Conservation (phyloP, 2,329 filamentous ascomycete genomes). For the Cephalotrichum gorgonifer region DNA sequence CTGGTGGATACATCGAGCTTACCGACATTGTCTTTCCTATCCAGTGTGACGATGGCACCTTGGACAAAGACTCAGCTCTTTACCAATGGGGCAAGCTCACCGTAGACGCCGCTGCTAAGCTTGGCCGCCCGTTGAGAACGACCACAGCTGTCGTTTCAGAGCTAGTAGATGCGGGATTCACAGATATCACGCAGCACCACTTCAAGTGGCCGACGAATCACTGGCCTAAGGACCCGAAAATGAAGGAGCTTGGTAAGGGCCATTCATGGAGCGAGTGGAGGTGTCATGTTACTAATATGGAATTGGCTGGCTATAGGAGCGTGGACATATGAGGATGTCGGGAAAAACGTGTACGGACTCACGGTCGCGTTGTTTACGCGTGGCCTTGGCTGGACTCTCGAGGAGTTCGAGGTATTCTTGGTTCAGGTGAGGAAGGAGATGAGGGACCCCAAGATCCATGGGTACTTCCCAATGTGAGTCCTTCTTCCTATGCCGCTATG, state of each 20-base stretch:
- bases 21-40: neutral
- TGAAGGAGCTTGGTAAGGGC: neutral
- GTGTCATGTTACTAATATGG: neutral
- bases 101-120: neutral
- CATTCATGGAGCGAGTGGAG: neutral
- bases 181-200: neutral
- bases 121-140: neutral
- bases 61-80: neutral
- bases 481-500: neutral
- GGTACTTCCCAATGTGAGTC: slow-evolving; percentile 21
- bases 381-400: slow-evolving; percentile 17
- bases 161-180: neutral
- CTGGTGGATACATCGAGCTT: neutral
- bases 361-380: slow-evolving; percentile 21
- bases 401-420: slow-evolving; percentile 18
- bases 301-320: slow-evolving; percentile 11
- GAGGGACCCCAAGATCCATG: slow-evolving; percentile 16
- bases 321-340: slow-evolving; percentile 13
- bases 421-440: slow-evolving; percentile 17
- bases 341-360: slow-evolving; percentile 16
- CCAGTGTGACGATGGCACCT: neutral
- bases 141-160: neutral
- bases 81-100: neutral
- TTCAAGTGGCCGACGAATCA: neutral
- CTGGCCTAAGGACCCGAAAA: too few relatives aligned